Evolutionary conservation across 495 filamentous ascomycete genomes (phyloP).

Genomic region (Talaromyces stipitatus): DNA sequence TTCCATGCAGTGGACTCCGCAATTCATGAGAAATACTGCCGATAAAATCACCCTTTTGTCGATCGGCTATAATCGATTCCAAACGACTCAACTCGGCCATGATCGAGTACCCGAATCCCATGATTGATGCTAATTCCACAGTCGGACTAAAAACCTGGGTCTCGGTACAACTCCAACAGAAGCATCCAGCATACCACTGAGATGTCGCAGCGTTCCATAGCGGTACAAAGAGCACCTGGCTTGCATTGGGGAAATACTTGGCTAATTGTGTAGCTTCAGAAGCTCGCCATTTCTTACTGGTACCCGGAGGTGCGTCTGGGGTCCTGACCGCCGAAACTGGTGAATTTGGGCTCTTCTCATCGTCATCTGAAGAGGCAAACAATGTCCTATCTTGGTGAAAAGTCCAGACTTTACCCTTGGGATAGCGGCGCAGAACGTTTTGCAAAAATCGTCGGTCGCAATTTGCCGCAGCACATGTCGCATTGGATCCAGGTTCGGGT

Average conservation of each 20-base stretch:
- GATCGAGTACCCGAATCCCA: slow-evolving; percentile 58
- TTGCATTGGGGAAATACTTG: slow-evolving; percentile 37
- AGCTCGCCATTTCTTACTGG: slow-evolving; percentile 26
- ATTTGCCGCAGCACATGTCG: slow-evolving; percentile 24
- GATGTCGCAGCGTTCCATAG: slow-evolving; percentile 64
- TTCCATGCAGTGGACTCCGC: slow-evolving; percentile 69
- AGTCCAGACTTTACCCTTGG: slow-evolving; percentile 57
- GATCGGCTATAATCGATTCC: slow-evolving; percentile 48
- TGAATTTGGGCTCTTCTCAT: slow-evolving; percentile 14
- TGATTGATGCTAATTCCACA: slow-evolving; percentile 42
- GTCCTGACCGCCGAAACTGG: slow-evolving; percentile 4
- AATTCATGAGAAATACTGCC: slow-evolving; percentile 76
- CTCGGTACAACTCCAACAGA: slow-evolving; percentile 51
- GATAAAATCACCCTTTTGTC: slow-evolving; percentile 67
- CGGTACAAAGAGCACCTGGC: slow-evolving; percentile 44
- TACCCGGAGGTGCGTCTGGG: slow-evolving; percentile 30
- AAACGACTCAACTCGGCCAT: slow-evolving; percentile 64
- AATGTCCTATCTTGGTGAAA: slow-evolving; percentile 47
- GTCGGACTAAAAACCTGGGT: slow-evolving; percentile 33
- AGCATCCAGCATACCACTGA: slow-evolving; percentile 61
- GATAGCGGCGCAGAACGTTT: slow-evolving; percentile 49
- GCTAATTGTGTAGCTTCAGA: slow-evolving; percentile 36
- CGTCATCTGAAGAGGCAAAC: slow-evolving; percentile 36
- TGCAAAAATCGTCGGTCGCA: slow-evolving; percentile 38
- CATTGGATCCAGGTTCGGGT: slow-evolving; percentile 24